Evolutionary conservation across 23 red algal species (phyloP).

Genomic region (Gracilaria caudata): DNA sequence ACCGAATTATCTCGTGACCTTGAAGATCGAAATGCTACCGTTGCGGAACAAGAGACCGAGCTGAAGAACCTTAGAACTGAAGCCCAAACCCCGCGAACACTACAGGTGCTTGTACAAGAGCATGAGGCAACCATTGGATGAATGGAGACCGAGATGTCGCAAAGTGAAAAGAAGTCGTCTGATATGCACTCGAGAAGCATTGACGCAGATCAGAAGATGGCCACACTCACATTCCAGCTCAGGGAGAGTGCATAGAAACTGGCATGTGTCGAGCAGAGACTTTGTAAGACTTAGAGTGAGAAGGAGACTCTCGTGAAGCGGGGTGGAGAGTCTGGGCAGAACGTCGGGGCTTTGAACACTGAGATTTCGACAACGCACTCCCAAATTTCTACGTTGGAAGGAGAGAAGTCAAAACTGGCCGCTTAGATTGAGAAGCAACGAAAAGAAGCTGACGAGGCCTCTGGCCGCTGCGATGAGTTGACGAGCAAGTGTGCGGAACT

Average conservation of each 20-base stretch:
- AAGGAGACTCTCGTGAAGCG: background rate
- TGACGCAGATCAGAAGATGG: conserved; percentile 29
- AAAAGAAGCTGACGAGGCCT: background rate
- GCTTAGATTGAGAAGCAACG: background rate
- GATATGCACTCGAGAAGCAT: conserved; percentile 32
- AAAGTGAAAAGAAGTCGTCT: conserved; percentile 6
- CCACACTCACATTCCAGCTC: conserved; percentile 5
- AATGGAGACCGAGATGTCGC: conserved; percentile 21
- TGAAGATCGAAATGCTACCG: background rate
- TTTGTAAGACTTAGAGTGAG: background rate
- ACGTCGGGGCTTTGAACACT: background rate
- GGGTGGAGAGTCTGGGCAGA: background rate
- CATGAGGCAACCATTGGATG: background rate
- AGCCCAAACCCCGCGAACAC: background rate
- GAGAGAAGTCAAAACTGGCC: background rate
- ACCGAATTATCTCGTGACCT: background rate
- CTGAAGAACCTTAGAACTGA: conserved; percentile 1
- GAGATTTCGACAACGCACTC: background rate
- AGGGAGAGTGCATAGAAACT: background rate
- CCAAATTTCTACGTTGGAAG: background rate
- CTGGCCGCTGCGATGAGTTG: conserved; percentile 1
- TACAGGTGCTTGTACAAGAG: conserved; percentile 12
- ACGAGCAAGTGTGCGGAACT: conserved; percentile 1
- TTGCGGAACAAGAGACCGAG: background rate
- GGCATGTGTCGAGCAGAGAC: background rate